These are phyloP conservation scores for Globisporangium mamillatum DNA, from an alignment of 352 stramenopile species.

Conservation along the genomic window DNA sequence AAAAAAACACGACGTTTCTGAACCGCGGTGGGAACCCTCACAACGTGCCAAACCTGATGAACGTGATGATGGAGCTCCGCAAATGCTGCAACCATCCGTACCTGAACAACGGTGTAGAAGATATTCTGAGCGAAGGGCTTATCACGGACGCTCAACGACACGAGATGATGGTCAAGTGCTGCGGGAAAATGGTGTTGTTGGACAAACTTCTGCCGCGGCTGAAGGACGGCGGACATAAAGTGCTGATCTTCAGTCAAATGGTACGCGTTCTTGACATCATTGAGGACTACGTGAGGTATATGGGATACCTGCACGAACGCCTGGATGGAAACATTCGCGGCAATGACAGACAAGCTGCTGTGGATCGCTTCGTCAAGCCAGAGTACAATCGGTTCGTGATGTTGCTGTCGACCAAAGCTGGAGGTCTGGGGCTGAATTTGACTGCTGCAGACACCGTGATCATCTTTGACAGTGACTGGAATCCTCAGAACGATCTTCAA, in stretches of 20 bases:
- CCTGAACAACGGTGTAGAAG: slow-evolving; percentile 91
- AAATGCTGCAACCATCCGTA: slow-evolving; percentile 93
- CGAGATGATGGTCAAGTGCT: slow-evolving; percentile 96
- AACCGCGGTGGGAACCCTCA: slow-evolving; percentile 75
- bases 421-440: slow-evolving; percentile 92
- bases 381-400: slow-evolving; percentile 96
- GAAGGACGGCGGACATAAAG: slow-evolving; percentile 95
- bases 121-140: slow-evolving; percentile 82
- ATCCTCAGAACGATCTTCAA: slow-evolving; percentile 97
- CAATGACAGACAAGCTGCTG: slow-evolving; percentile 83
- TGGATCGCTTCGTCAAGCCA: slow-evolving; percentile 88
- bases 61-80: slow-evolving; percentile 91
- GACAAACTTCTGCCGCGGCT: slow-evolving; percentile 98
- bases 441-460: slow-evolving; percentile 95
- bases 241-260: slow-evolving; percentile 99
- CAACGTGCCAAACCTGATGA: slow-evolving; percentile 90
- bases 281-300: slow-evolving; percentile 96
- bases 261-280: slow-evolving; percentile 99
- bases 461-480: slow-evolving; percentile 99
- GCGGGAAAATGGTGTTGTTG: slow-evolving; percentile 99
- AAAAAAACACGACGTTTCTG: slow-evolving; percentile 94
- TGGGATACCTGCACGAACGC: slow-evolving; percentile 93
- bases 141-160: slow-evolving; percentile 71
- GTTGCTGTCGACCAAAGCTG: slow-evolving; percentile 97
- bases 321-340: slow-evolving; percentile 97